Conservation (phyloP, 768 basidiomycete species). For the Lyophyllum atratum region DNA sequence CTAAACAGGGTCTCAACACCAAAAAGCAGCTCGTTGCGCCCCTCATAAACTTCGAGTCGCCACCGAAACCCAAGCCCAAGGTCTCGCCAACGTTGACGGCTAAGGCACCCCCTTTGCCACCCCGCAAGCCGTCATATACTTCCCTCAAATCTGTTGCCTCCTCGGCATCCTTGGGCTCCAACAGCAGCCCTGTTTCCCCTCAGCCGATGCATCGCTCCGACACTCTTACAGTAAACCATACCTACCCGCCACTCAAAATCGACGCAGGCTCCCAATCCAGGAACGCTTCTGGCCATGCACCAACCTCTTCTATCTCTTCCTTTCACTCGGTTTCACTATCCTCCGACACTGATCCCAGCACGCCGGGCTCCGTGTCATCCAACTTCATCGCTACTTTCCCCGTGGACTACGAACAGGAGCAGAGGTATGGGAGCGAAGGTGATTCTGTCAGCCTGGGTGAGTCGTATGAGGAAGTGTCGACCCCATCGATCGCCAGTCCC, state of each 20-base stretch:
- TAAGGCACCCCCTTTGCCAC: conserved; percentile 60
- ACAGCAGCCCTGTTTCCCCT: background rate
- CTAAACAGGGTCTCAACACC: conserved; percentile 25
- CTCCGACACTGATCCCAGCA: conserved; percentile 53
- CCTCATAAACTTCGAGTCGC: conserved; percentile 60
- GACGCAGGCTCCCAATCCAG: conserved; percentile 35
- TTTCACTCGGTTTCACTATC: conserved; percentile 85
- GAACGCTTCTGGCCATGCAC: conserved; percentile 47
- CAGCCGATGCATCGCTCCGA: conserved; percentile 34
- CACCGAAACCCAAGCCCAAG: conserved; percentile 36
- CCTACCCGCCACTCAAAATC: conserved; percentile 52
- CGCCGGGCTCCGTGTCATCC: conserved; percentile 41
- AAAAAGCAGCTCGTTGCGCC: conserved; percentile 29
- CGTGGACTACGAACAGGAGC: conserved; percentile 39
- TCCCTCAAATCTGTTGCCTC: conserved; percentile 46
- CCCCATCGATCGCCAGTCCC: conserved; percentile 55
- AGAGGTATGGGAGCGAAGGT: conserved; percentile 32
- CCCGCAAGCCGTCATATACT: conserved; percentile 59
- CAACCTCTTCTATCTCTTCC: conserved; percentile 75
- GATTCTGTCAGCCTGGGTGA: conserved; percentile 65
- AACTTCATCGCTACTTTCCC: conserved; percentile 49
- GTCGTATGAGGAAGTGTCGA: conserved; percentile 72
- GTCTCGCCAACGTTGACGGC: conserved; percentile 21
- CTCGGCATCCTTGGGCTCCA: conserved; percentile 26
- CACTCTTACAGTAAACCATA: conserved; percentile 56